phyloP scores from a whole-genome alignment of 768 basidiomycete species.

The Harrya chromipes region DNA sequence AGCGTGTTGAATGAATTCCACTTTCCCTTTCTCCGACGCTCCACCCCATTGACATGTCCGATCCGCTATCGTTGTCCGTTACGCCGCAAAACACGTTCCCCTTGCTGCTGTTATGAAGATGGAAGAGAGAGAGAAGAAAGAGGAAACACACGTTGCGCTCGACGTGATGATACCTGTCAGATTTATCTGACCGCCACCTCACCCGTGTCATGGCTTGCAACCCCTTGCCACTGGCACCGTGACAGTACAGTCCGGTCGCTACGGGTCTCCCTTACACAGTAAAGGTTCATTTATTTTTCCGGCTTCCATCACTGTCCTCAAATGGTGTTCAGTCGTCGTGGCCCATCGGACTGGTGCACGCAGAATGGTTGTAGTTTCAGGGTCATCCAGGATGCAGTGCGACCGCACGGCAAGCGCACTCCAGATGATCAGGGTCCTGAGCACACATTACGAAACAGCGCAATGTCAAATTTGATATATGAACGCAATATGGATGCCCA shows the following conservation, averaged over 20 bases:
- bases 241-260: too few relatives aligned
- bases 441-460: slow-evolving; percentile 13
- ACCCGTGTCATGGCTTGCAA: not conserved
- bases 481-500: slow-evolving; percentile 16
- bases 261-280: not conserved
- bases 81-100: slow-evolving; percentile 2
- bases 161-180: slow-evolving; percentile 19
- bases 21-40: not conserved
- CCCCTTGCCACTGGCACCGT: too few relatives aligned
- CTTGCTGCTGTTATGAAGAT: not conserved
- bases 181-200: slow-evolving; percentile 9
- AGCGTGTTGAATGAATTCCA: slow-evolving; percentile 6
- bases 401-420: slow-evolving; percentile 25
- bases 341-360: slow-evolving; percentile 8
- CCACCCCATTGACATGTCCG: not conserved
- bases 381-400: slow-evolving; percentile 20
- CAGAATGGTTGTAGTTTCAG: slow-evolving; percentile 16
- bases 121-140: not conserved
- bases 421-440: slow-evolving; percentile 19
- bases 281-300: not conserved
- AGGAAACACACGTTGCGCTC: slow-evolving; percentile 17
- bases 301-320: not conserved
- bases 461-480: slow-evolving; percentile 30
- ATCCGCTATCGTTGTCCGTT: not conserved
- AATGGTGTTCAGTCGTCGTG: not conserved